Base-by-base conservation (phyloP, 768 basidiomycete genomes). In the Agaricus subrufescens region DNA sequence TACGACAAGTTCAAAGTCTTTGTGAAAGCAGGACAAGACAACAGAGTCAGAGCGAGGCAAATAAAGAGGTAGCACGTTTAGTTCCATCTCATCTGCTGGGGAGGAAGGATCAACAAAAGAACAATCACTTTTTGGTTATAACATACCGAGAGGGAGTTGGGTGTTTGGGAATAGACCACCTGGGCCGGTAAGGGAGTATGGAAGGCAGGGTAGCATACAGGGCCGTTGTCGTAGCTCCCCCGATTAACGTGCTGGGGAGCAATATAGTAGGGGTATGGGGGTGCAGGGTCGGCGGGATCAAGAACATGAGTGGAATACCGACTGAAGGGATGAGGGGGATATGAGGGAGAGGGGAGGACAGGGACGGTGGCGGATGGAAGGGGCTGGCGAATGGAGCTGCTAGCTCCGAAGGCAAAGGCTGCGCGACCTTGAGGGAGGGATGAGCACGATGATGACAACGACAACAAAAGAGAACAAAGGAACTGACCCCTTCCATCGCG, bases 401-500 rank as follows among this genome's bases (percentile, higher is more conserved):
- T 58, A 53, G 67, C 73, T 64, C 82, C 81, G 68, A 75, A 72
- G 71, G 60, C 78, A 76, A 65, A 78, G 74, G 77, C 79, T 80
- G 80, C 77, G 76, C 75, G 82, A 81, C 71, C 80, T 80, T 46
- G 44, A 62, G 57, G 11, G 34, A 50, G 48, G 53, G 54, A 54
- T 62, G 60, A 50, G 52, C 31, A 52, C 56, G 25, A 47, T 27
- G 43, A 48, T 54, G 46, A 57, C 19, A 26, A 47, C 50, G 57
- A 31, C 45, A 38, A 19, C 19, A 19, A 11, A 34, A 34, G 34
- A 7, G 34, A 34, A 6, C 34, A 63, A 62, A 50, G 61, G 67
- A 60, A 71, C 85, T 71, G 67, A 90, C 89, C 82, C 81, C 87
- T 89, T 81, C 83, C 85, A 88, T 90, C 89, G 84, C 88, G 89